Evolutionary conservation across 805 yeast genomes (phyloP), one percentile per base, ranked within the genome.

Genomic region (Zygosaccharomyces rouxii): DNA sequence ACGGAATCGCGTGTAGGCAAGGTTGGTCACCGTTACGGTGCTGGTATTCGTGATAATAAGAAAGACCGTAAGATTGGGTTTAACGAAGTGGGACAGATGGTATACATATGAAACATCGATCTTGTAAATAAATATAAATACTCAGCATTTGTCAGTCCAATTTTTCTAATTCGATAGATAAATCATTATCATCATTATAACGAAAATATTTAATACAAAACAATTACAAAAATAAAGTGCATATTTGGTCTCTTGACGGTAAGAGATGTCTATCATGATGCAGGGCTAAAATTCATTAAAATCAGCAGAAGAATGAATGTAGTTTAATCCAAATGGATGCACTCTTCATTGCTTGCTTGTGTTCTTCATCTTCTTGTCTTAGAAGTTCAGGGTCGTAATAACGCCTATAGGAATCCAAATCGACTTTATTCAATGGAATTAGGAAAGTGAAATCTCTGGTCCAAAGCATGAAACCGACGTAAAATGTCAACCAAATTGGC

Each of bases 21-120:
- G 48, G 94, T 89, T 46, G 99, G 98, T 44, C 80, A 72, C 77
- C 82, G 98, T 64, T 92, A 92, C 64, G 98, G 98, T 69, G 87
- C 89, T 35, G 79, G 89, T 16, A 76, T 83, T 56, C 87, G 97
- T 72, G 98, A 92, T 69, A 83, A 80, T 60, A 88, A 84, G 78
- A 86, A 83, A 64, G 84, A 88, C 66, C 81, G 98, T 69, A 78
- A 75, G 56, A 74, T 86, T 57, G 86, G 83, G 2, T 86, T 76
- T 66, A 83, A 84, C 61, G 78, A 80, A 56, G 72, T 75, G 49
- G 95, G 95, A 59, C 78, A 76, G 58, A 83, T 64, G 68, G 54
- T 67, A 5, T 66, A 66, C 46, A 54, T 62, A 35, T 66, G 50
- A 53, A 28, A 30, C 30, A 26, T 5, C 11, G 39, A 22, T 29